Evolutionary conservation across 2,329 filamentous ascomycete species (phyloP), one percentile per base, ranked within the genome.

Genomic region (Xylariaceae sp.): DNA sequence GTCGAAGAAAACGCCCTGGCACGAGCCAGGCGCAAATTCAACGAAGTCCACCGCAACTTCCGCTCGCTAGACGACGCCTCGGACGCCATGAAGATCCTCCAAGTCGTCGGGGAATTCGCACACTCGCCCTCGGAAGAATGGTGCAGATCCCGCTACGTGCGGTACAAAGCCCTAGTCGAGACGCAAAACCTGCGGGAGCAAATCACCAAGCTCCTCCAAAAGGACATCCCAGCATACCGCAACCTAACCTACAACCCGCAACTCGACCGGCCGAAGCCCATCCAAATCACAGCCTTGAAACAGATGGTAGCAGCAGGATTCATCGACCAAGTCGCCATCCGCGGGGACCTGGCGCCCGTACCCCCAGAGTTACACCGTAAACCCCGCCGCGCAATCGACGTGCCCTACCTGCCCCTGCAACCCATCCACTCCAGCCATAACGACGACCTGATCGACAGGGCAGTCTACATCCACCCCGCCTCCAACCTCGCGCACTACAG

Each of bases 251-350:
- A 79, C 58, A 70, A 78, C 49, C 81, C 84, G 31, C 79, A 77
- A 61, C 74, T 87, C 2, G 75, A 79, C 44, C 75, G 77, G 0
- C 84, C 84, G 0, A 81, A 82, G 0, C 74, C 84, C 6, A 87
- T 85, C 59, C 87, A 91, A 65, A 75, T 95, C 28, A 85, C 86
- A 43, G 84, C 90, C 1, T 76, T 99, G 28, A 96, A 95, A 69
- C 90, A 97, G 66, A 95, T 97, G 73, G 85, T 90, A 18, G 90
- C 93, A 0, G 88, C 90, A 0, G 94, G 93, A 1, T 97, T 97
- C 73, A 84, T 97, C 64, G 94, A 99, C 70, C 89, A 97, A 61
- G 82, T 99, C 39, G 94, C 94, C 42, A 91, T 97, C 61, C 89
- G 94, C 54, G 90, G 89, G 4, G 93, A 99, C 69, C 76, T 90